Evolutionary conservation across 495 filamentous ascomycete genomes (phyloP), one percentile per base, ranked within the genome.

Genomic region (Hypoxylon fragiforme): DNA sequence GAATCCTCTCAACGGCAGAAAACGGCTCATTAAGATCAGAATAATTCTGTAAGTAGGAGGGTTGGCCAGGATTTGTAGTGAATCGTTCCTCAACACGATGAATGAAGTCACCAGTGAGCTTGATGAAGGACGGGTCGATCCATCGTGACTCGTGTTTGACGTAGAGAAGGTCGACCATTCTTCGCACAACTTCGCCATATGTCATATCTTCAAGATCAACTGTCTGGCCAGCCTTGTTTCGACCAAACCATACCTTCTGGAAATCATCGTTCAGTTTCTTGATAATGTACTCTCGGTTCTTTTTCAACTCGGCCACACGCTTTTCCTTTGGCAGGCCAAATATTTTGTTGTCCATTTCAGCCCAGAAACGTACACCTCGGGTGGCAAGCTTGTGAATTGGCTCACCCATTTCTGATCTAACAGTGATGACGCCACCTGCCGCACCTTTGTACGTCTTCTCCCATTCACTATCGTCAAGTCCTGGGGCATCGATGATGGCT

Each of bases 121-220:
- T 85, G 52, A 79, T 80, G 57, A 94, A 86, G 2, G 90, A 91
- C 37, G 80, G 77, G 63, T 98, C 94, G 42, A 98, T 97, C 94
- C 94, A 98, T 34, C 94, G 82, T 45, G 83, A 81, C 73, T 97
- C 87, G 63, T 96, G 90, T 73, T 90, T 92, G 68, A 97, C 88
- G 63, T 91, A 98, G 81, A 98, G 91, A 37, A 98, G 80, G 44
- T 95, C 92, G 2, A 96, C 91, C 90, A 97, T 91, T 50, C 94
- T 88, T 40, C 85, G 88, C 38, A 95, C 82, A 8, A 97, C 91
- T 70, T 97, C 94, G 31, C 81, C 81, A 50, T 98, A 98, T 3
- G 92, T 97, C 94, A 98, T 97, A 62, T 98, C 94, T 70, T 97
- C 92, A 1, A 98, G 84, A 59, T 97, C 94, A 13, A 96, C 90